Evolutionary conservation across 2,329 filamentous ascomycete genomes (phyloP), one percentile per base, ranked within the genome.

Genomic region (Dichotomopilus funicola): DNA sequence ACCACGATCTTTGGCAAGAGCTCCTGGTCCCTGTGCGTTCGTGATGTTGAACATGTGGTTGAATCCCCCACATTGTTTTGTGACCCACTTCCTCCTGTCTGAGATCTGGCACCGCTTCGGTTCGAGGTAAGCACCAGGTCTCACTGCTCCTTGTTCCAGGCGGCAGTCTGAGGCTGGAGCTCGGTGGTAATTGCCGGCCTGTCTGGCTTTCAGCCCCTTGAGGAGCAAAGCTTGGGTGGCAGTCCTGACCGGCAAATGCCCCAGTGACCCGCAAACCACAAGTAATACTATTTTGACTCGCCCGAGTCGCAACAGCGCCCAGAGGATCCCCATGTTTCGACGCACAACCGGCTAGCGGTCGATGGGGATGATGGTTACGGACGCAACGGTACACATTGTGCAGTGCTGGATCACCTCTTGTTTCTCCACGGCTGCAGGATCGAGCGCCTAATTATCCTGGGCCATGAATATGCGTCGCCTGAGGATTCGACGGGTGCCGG

Each of bases 351-450:
- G 40, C 34, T 48, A 27, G 43, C 33, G 54, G 43, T 36, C n/a
- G 13, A 37, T 33, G n/a, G 4, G 36, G 13, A 44, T 38, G 37
- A 5, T 47, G 53, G 46, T 46, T 65, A 65, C 64, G 63, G 62
- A 56, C 63, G 63, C 63, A 65, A 60, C 56, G 61, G 51, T 59
- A 58, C 57, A 56, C 60, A 58, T 56, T 36, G 50, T 51, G 59
- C 51, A 51, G 50, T 27, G 9, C 52, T 45, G 35, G 19, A 45
- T 43, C 19, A 53, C 51, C 55, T 56, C 49, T 48, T 55, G 47
- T 60, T 51, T 53, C 47, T 60, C 63, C 63, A 58, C 54, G 58
- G 59, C 63, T 66, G 63, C 63, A 66, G 63, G 62, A 65, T 64
- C 62, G 61, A 62, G 54, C 37, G 36, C 33, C 13, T 45, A 51